phyloP scores from a whole-genome alignment of 345 rosid genomes.

The Gynandropsis gynandra region DNA sequence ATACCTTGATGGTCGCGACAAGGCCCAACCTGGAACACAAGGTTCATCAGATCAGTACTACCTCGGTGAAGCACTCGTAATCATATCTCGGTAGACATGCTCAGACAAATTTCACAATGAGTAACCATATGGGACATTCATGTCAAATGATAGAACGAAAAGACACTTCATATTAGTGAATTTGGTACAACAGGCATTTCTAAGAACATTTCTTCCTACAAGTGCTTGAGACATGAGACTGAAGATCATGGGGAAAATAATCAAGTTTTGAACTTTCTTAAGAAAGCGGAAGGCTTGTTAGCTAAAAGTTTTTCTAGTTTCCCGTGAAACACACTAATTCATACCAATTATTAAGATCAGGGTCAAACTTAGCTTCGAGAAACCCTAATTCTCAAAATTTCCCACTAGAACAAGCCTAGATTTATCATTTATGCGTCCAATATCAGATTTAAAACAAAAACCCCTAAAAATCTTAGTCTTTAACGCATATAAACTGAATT shows the following conservation, averaged over 20 bases:
- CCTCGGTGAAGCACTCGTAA: not conserved
- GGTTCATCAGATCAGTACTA: constrained; percentile 6
- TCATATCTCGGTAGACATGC: too few relatives aligned
- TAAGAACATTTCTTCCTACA: too few relatives aligned
- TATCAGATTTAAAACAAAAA: not conserved
- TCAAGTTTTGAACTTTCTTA: not conserved
- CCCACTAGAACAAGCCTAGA: not conserved
- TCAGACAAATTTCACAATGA: too few relatives aligned
- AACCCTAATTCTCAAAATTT: not conserved
- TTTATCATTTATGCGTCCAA: too few relatives aligned
- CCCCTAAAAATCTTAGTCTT: too few relatives aligned
- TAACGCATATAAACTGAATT: not conserved
- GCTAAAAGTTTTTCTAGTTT: not conserved
- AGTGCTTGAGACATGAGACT: not conserved
- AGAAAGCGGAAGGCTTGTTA: not conserved
- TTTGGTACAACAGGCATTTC: too few relatives aligned
- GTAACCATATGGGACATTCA: too few relatives aligned
- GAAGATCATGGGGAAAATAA: not conserved
- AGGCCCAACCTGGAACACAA: constrained; percentile 83
- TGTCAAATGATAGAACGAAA: too few relatives aligned
- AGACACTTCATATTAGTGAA: too few relatives aligned
- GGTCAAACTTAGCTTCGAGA: not conserved
- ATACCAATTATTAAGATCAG: not conserved
- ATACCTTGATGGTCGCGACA: constrained; percentile 94
- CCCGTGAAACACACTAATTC: constrained; percentile 8